Evolutionary conservation across 768 basidiomycete genomes (phyloP).

Genomic region (Asterophora parasitica): DNA sequence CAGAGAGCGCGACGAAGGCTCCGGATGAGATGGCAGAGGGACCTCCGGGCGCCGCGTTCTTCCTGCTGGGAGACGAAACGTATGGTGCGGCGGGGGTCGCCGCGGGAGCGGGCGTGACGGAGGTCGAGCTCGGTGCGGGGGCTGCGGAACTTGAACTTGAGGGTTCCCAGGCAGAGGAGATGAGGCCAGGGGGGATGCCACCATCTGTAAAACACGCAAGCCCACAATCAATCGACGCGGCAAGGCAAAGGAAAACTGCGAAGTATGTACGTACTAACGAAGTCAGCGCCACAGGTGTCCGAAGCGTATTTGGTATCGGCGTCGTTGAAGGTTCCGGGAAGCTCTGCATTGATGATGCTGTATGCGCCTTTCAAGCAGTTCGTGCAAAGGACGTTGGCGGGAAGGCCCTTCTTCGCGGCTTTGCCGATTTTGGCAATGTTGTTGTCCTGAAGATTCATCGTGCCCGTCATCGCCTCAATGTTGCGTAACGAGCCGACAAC

Average conservation of each 20-base stretch:
- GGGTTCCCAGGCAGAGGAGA: slow-evolving; percentile 9
- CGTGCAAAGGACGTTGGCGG: slow-evolving; percentile 36
- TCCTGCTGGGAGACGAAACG: slow-evolving; percentile 1
- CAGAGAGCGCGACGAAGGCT: slow-evolving; percentile 7
- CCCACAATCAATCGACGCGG: background rate
- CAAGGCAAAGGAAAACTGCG: background rate
- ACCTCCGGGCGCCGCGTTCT: slow-evolving; percentile 12
- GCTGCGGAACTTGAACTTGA: slow-evolving; percentile 3
- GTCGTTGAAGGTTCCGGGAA: slow-evolving; percentile 27
- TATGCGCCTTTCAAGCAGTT: slow-evolving; percentile 44
- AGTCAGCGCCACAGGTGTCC: slow-evolving; percentile 36
- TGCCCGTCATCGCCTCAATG: slow-evolving; percentile 36
- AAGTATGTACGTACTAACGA: slow-evolving; percentile 30
- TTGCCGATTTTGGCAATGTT: slow-evolving; percentile 22
- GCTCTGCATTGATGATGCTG: slow-evolving; percentile 25
- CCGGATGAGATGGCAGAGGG: slow-evolving; percentile 2
- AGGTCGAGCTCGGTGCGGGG: slow-evolving; percentile 1
- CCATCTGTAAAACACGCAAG: slow-evolving; percentile 9
- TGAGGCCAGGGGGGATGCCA: slow-evolving; percentile 19
- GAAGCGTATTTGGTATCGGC: slow-evolving; percentile 19
- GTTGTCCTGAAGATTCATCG: slow-evolving; percentile 23
- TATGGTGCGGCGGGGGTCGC: slow-evolving; percentile 5
- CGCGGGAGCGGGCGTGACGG: slow-evolving; percentile 1
- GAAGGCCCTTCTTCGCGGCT: slow-evolving; percentile 22
- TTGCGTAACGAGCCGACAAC: slow-evolving; percentile 44